Evolutionary conservation across 2,329 filamentous ascomycete genomes (phyloP).

Genomic region (Rutstroemia sp.): DNA sequence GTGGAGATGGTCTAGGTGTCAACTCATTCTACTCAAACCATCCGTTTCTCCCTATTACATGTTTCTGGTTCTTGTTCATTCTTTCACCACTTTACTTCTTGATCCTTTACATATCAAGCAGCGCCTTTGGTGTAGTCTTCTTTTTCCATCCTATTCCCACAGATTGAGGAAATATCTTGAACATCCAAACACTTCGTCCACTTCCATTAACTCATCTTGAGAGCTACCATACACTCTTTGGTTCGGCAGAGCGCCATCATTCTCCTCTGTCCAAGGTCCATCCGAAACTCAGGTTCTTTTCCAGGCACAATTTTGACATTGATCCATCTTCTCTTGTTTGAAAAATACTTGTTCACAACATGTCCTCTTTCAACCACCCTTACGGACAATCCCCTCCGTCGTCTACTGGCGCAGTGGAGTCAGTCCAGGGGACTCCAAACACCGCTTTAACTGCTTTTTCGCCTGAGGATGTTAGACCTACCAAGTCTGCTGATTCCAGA

Average conservation of each 20-base stretch:
- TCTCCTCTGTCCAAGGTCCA: neutral
- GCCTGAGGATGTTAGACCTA: constrained; percentile 40
- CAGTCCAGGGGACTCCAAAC: constrained; percentile 56
- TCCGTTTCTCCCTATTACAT: neutral
- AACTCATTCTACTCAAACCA: neutral
- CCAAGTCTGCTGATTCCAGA: constrained; percentile 18
- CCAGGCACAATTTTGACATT: constrained; percentile 3
- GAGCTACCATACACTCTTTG: neutral
- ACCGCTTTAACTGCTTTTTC: constrained; percentile 58
- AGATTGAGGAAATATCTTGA: neutral
- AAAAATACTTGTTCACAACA: neutral
- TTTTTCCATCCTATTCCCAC: neutral
- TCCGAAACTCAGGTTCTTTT: neutral
- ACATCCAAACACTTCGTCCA: neutral
- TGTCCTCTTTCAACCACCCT: constrained; percentile 9
- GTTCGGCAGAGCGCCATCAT: neutral
- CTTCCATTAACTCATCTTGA: neutral
- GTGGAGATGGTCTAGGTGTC: neutral
- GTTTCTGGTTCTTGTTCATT: neutral
- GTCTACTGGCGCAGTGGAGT: constrained; percentile 45
- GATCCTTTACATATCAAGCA: neutral
- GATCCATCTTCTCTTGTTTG: neutral
- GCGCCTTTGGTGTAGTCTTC: neutral
- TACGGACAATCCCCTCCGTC: constrained; percentile 19
- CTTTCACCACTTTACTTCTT: neutral